Evolutionary conservation across 1,139 yeast species (phyloP).

Genomic region (Diutina catenulata): DNA sequence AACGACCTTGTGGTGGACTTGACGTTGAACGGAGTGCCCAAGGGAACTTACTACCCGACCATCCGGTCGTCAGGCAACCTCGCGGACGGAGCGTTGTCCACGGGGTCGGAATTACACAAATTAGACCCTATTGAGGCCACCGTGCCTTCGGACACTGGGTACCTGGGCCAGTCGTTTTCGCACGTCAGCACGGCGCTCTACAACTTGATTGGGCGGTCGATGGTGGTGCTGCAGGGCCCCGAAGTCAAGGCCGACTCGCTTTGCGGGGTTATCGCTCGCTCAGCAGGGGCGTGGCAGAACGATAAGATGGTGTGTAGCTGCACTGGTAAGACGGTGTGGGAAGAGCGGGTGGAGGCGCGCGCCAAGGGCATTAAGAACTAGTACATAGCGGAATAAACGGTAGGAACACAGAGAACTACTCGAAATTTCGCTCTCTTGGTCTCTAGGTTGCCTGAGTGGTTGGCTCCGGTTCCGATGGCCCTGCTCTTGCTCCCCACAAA

Average conservation of each 20-base stretch:
- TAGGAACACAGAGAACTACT: too few species aligned
- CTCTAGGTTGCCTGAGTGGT: too few species aligned
- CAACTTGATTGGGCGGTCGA: constrained; percentile 71
- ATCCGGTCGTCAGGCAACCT: constrained; percentile 67
- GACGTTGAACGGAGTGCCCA: constrained; percentile 57
- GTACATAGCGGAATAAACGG: too few species aligned
- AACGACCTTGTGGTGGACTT: constrained; percentile 54
- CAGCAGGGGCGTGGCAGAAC: constrained; percentile 97
- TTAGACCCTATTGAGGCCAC: constrained; percentile 39
- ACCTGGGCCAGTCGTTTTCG: constrained; percentile 54
- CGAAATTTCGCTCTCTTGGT: too few species aligned
- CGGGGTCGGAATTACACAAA: constrained; percentile 42
- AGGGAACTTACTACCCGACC: constrained; percentile 59
- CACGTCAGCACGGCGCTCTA: constrained; percentile 44
- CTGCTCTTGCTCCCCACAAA: too few species aligned
- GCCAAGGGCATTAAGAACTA: background rate
- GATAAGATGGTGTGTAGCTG: constrained; percentile 89
- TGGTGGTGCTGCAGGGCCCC: constrained; percentile 43
- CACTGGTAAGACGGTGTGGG: constrained; percentile 93
- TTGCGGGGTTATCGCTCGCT: constrained; percentile 86
- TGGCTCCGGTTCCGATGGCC: too few species aligned
- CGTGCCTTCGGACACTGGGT: constrained; percentile 21
- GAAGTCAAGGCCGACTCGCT: constrained; percentile 36
- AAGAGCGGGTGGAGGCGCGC: constrained; percentile 72
- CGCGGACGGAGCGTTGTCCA: constrained; percentile 57